These are phyloP conservation scores for Rhynchosporium graminicola DNA, from an alignment of 2,329 filamentous ascomycete genomes.

Conservation along the genomic window DNA sequence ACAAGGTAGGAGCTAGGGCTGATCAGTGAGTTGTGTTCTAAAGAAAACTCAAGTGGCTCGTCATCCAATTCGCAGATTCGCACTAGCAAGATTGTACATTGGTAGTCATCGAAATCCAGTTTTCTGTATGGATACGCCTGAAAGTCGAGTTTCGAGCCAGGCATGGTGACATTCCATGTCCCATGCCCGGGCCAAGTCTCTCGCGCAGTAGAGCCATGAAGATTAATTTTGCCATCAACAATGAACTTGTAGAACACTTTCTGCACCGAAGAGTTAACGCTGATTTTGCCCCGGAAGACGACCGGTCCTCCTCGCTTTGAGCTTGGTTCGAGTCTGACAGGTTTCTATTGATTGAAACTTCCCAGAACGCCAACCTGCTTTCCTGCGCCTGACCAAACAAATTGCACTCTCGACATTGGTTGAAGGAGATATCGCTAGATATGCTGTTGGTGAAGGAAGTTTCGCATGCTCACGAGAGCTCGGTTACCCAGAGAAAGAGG, in stretches of 20 bases:
- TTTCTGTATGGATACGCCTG: constrained; percentile 3
- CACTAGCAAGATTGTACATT: neutral
- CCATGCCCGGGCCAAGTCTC: constrained; percentile 2
- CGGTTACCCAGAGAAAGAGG: neutral
- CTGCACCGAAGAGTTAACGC: neutral
- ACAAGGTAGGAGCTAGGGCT: neutral
- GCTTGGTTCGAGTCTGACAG: neutral
- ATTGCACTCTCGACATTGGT: neutral
- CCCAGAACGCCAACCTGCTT: neutral
- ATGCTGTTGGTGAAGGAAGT: neutral
- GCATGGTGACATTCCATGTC: neutral
- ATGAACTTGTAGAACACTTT: constrained; percentile 4
- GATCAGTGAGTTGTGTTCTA: constrained; percentile 6
- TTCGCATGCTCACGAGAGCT: neutral
- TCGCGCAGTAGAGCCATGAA: neutral
- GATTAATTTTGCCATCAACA: neutral
- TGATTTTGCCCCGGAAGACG: neutral
- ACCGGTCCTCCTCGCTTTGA: neutral
- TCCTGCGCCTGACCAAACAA: neutral
- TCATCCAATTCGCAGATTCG: neutral
- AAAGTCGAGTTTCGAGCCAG: neutral
- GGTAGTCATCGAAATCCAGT: constrained; percentile 5
- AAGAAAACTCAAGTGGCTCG: neutral
- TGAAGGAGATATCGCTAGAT: neutral
- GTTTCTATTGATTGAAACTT: constrained; percentile 3